Base-by-base conservation (phyloP, 2,329 filamentous ascomycete genomes). In the Talaromyces sp. region DNA sequence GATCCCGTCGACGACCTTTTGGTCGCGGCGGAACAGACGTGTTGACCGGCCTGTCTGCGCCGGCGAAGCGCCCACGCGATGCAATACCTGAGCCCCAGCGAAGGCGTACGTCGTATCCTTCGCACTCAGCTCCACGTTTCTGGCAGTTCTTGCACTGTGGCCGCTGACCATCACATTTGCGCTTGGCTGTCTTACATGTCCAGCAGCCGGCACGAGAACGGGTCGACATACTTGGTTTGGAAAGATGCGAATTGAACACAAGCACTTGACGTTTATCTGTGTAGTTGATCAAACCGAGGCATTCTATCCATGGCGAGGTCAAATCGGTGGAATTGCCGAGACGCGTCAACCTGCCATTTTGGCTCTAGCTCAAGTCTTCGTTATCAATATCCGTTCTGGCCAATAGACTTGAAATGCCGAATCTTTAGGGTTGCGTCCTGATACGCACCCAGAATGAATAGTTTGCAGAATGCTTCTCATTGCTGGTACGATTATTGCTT, bases 31-130 rank as follows among this genome's bases (percentile, higher is more conserved):
- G 70, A 3, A 72, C 66, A 56, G 68, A 69, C n/a, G 68, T 62
- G 14, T 71, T 65, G 4, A 73, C 35, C 2, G 73, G 73, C 60
- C 48, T 62, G 8, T 62, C 70, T 7, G 74, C 73, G 7, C 74
- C 73, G 1, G 70, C 72, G 65, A 73, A 75, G 3, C 66, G 68
- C 6, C 74, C 74, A 22, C 74, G 72, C 48, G 73, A 76, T 0
- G 74, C 74, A 66, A 76, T 72, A 0, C 74, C 74, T 27, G 67
- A 65, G 3, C 71, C 72, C 74, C 73, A 75, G 22, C 70, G 71
- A 33, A 76, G 63, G 45, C 74, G 68, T 9, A 75, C 66, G 19
- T 73, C 72, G 45, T 76, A 76, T 1, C 74, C 74, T 61, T 76
- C 73, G 39, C 74, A 75, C 2, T 62, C 19, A 0, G 72, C 33